A percentile compares a stretch with the other conserved stretches of the same genome.
phyloP scores from a whole-genome alignment of 805 yeast species.

The Candida glaebosa region DNA sequence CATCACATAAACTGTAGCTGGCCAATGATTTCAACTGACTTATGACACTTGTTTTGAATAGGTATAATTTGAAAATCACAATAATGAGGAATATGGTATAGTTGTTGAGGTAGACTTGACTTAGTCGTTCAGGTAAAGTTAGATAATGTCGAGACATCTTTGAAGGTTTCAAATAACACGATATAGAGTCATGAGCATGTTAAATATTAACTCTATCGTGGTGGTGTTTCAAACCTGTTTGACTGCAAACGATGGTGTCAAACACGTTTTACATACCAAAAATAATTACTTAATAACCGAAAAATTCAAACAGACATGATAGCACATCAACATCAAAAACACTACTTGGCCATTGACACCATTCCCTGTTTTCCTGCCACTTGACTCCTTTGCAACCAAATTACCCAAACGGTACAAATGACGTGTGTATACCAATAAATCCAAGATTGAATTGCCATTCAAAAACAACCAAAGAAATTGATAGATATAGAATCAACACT shows the following conservation, averaged over 20 bases:
- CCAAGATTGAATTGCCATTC: slow-evolving; percentile 1
- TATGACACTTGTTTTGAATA: slow-evolving; percentile 47
- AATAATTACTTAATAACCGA: too few species aligned
- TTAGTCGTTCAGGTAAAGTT: slow-evolving; percentile 47
- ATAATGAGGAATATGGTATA: slow-evolving; percentile 56
- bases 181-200: too few species aligned
- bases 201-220: too few species aligned
- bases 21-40: slow-evolving; percentile 40
- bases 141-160: slow-evolving; percentile 21
- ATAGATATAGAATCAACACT: background rate
- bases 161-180: background rate
- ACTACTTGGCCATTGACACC: too few species aligned
- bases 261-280: too few species aligned
- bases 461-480: background rate
- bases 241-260: too few species aligned
- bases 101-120: slow-evolving; percentile 67
- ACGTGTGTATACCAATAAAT: background rate
- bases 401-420: background rate
- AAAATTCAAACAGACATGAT: too few species aligned
- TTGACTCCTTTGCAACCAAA: slow-evolving; percentile 2
- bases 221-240: slow-evolving; percentile 5
- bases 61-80: slow-evolving; percentile 53
- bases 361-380: too few species aligned
- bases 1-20: slow-evolving; percentile 15
- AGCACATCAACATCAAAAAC: too few species aligned